phyloP scores from a whole-genome alignment of 2,329 filamentous ascomycete species.

The Claviceps spartinae region DNA sequence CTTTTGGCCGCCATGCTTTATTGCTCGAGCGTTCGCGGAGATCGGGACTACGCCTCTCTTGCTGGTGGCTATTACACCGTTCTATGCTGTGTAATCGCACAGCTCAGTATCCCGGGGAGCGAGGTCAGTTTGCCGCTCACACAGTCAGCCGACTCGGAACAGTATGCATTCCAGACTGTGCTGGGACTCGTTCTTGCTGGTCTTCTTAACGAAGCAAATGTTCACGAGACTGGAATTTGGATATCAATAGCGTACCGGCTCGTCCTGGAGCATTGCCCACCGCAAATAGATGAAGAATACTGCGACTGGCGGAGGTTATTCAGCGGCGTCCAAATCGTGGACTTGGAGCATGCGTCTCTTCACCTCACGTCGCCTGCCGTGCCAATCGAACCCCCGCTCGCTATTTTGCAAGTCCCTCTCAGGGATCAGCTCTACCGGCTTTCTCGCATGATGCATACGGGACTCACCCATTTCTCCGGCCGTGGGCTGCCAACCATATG shows the following conservation, averaged over 20 bases:
- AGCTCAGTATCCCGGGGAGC: slow-evolving; percentile 23
- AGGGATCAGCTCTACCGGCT: slow-evolving; percentile 27
- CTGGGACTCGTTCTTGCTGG: slow-evolving; percentile 28
- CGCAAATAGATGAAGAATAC: slow-evolving; percentile 21
- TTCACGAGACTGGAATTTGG: slow-evolving; percentile 28
- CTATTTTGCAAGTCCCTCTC: slow-evolving; percentile 21
- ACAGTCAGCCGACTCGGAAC: slow-evolving; percentile 15
- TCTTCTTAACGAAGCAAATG: slow-evolving; percentile 27
- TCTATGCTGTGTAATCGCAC: slow-evolving; percentile 25
- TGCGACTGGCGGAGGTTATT: slow-evolving; percentile 28
- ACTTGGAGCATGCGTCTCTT: slow-evolving; percentile 28
- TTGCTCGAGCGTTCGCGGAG: slow-evolving; percentile 22
- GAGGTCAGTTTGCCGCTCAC: slow-evolving; percentile 14
- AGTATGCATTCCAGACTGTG: slow-evolving; percentile 29
- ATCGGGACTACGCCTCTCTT: slow-evolving; percentile 20
- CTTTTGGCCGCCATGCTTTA: slow-evolving; percentile 31
- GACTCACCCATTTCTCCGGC: slow-evolving; percentile 27
- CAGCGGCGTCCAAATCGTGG: slow-evolving; percentile 26
- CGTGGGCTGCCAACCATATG: slow-evolving; percentile 28
- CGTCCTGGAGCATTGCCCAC: slow-evolving; percentile 26
- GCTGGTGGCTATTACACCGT: slow-evolving; percentile 25
- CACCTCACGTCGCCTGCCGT: slow-evolving; percentile 28
- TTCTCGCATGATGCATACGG: slow-evolving; percentile 31
- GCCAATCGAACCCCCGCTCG: slow-evolving; percentile 24
- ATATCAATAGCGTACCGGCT: slow-evolving; percentile 29